Conservation (phyloP, 768 basidiomycete genomes). For the Goffeauzyma gilvescens region DNA sequence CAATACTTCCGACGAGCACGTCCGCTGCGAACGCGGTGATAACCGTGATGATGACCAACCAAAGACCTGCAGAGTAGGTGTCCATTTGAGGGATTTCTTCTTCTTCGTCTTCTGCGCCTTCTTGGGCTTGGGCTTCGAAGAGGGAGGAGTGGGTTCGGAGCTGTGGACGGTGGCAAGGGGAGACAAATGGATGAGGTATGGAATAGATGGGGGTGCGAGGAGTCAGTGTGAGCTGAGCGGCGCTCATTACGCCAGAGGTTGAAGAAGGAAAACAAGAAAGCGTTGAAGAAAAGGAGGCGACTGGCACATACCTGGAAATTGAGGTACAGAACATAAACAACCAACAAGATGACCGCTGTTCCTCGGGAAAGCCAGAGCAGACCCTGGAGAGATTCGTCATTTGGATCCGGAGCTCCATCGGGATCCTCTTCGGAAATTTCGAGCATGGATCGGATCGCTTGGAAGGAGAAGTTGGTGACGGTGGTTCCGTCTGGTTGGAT, state of each 20-base stretch:
- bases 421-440: constrained; percentile 15
- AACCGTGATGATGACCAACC: constrained; percentile 54
- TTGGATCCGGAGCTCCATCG: constrained; percentile 18
- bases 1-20: constrained; percentile 68
- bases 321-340: constrained; percentile 43
- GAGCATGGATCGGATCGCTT: too few species aligned
- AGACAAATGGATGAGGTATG: too few species aligned
- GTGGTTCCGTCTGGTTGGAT: background rate
- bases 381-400: constrained; percentile 34
- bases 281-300: too few species aligned
- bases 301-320: constrained; percentile 46
- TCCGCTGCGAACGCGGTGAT: constrained; percentile 79
- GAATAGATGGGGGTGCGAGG: too few species aligned
- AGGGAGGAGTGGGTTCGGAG: constrained; percentile 52
- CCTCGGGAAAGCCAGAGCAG: constrained; percentile 60
- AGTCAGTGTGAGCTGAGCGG: too few species aligned
- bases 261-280: background rate
- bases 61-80: constrained; percentile 43
- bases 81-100: constrained; percentile 47
- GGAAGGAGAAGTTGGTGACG: constrained; percentile 4
- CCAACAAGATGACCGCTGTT: constrained; percentile 54
- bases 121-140: constrained; percentile 37
- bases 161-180: constrained; percentile 33
- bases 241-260: too few species aligned
- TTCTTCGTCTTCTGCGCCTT: constrained; percentile 34